phyloP scores from a whole-genome alignment of 2,329 filamentous ascomycete genomes.

The Penicillium sp. region DNA sequence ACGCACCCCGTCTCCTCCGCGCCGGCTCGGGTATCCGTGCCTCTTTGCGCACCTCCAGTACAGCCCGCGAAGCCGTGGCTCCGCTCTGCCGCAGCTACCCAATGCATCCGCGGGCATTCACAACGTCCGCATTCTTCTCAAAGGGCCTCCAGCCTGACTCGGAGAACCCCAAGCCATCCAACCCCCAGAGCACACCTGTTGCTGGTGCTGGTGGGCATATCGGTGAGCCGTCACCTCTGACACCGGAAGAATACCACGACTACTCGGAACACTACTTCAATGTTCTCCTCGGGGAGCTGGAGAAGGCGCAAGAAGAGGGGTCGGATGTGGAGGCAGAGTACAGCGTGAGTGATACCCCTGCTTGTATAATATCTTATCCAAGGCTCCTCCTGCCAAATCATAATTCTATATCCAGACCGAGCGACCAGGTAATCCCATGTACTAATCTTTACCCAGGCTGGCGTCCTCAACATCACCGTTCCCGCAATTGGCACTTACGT shows the following conservation, averaged over 20 bases:
- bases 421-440: background rate
- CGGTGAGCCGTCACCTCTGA: constrained; percentile 64
- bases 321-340: constrained; percentile 83
- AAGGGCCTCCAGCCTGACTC: constrained; percentile 65
- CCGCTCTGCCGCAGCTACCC: constrained; percentile 10
- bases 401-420: background rate
- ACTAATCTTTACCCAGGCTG: constrained; percentile 61
- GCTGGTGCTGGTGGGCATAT: constrained; percentile 45
- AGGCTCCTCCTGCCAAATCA: background rate
- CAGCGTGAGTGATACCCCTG: constrained; percentile 60
- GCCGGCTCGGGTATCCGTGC: constrained; percentile 22
- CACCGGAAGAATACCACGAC: constrained; percentile 72
- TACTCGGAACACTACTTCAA: constrained; percentile 76
- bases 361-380: background rate
- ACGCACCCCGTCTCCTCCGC: constrained; percentile 45
- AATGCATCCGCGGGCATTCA: constrained; percentile 32
- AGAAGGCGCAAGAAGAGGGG: constrained; percentile 73
- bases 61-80: constrained; percentile 16
- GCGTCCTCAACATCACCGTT: constrained; percentile 77
- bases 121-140: constrained; percentile 35
- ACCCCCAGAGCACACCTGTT: constrained; percentile 43
- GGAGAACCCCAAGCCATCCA: constrained; percentile 53
- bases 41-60: constrained; percentile 23
- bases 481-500: constrained; percentile 78
- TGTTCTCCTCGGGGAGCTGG: constrained; percentile 60